Conservation (phyloP, 2,329 filamentous ascomycete species). For the Hirsutella thompsonii region DNA sequence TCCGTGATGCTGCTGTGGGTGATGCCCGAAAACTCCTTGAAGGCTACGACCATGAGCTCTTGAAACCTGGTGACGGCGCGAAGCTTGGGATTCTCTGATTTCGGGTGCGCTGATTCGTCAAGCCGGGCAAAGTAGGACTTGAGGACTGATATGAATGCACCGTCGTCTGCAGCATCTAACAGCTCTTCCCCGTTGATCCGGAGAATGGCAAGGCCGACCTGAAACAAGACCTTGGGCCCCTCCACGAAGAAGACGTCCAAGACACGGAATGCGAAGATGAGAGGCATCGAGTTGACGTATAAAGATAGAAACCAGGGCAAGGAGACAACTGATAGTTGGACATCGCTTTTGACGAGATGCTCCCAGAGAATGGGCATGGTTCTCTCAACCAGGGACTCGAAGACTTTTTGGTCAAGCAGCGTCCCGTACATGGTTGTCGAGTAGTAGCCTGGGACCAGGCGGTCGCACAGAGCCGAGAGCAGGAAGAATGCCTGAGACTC, state of each 20-base stretch:
- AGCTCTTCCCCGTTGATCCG: constrained; percentile 95
- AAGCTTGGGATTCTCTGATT: constrained; percentile 88
- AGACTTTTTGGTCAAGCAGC: constrained; percentile 89
- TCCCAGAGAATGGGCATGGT: constrained; percentile 99
- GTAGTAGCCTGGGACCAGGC: constrained; percentile 90
- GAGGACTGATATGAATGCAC: constrained; percentile 89
- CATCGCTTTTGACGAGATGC: constrained; percentile 90
- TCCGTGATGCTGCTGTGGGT: constrained; percentile 89
- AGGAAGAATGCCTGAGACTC: constrained; percentile 93
- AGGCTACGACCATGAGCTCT: constrained; percentile 97
- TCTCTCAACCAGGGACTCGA: constrained; percentile 94
- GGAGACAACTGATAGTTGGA: constrained; percentile 93
- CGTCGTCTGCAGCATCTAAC: constrained; percentile 84
- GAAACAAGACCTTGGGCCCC: constrained; percentile 92
- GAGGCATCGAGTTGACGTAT: constrained; percentile 98
- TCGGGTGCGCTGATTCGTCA: constrained; percentile 91
- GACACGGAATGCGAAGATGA: constrained; percentile 94
- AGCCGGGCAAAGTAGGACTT: constrained; percentile 90
- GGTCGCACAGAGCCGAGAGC: constrained; percentile 81
- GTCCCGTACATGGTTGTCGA: constrained; percentile 99
- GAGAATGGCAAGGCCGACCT: constrained; percentile 91
- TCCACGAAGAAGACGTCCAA: constrained; percentile 97
- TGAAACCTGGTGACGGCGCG: constrained; percentile 92
- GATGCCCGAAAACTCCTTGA: constrained; percentile 94
- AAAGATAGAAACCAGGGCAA: constrained; percentile 95